Evolutionary conservation across 2,329 filamentous ascomycete genomes (phyloP), one percentile per base, ranked within the genome.

Genomic region (Colletotrichum endophyticum): DNA sequence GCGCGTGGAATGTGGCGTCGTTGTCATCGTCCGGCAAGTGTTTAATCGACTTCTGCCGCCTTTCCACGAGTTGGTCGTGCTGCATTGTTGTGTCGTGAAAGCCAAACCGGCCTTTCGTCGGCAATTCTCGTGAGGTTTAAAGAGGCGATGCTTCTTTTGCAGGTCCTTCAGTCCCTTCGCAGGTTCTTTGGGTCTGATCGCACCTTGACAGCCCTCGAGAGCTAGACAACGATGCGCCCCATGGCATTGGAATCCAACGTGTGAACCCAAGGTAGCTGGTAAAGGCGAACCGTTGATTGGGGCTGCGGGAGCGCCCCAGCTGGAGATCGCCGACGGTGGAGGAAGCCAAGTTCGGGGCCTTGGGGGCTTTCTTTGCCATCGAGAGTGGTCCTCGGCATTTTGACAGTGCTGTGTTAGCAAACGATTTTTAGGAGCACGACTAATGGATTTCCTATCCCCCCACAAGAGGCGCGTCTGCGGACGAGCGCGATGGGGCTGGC

Each of bases 381-480:
- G 30, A 73, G 32, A 44, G 25, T 66, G 64, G 34, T n/a, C 44
- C 64, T 69, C 70, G 70, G 44, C 19, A 49, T 44, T 59, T 62
- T 73, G 63, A 61, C 64, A 64, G 30, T 57, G 39, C n/a, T 22
- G 34, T 63, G 66, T 75, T 71, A 77, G 72, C 75, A 74, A 70
- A 44, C 39, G 44, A 66, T 66, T 77, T 67, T 36, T 36, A 70
- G 66, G 39, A 28, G 36, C 32, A 66, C 34, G n/a, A 76, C 69
- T 70, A 78, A 77, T 63, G 61, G 66, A 32, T 73, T 59, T 16
- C 61, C 28, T 25, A 13, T 30, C 28, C 59, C 74, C 70, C 70
- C 72, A 67, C 61, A 75, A 30, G 36, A 76, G 57, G 57, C 49
- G 59, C 49, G 34, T 76, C 70, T 73, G 57, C 70, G 59, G 59